Evolutionary conservation across 176 grass and related monocot genomes (phyloP), one percentile per base, ranked within the genome.

Genomic region (Lolium perenne): DNA sequence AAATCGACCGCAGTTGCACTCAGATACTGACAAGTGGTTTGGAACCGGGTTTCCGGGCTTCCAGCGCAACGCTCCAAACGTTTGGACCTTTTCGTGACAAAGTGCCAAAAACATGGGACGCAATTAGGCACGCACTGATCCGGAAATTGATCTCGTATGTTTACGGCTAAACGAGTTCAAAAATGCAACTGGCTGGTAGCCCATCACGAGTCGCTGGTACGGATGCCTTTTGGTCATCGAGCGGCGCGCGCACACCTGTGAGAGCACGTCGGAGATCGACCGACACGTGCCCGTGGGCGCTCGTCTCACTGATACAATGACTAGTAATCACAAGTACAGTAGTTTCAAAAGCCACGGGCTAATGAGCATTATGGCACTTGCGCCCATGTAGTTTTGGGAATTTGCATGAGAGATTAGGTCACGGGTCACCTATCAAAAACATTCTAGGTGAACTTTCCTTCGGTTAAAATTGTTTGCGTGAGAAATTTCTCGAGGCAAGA

Each of bases 41-140:
- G 53, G 79, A 29, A 29, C 26, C 26, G 26, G 26, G 26, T 29
- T 67, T n/a, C n/a, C 26, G 26, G 62, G 46, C 11, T 18, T 18
- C 16, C 53, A 18, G 15, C 15, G 16, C 18, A 56, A 18, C 1
- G 40, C 22, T 49, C 68, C 23, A 20, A 61, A 70, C 73, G 78
- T 48, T 71, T 70, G 80, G 71, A 78, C 25, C 62, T 71, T 84
- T 75, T n/a, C n/a, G 1, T 12, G 18, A 45, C 56, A 56, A 74
- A 65, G 35, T 15, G 67, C 76, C 76, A 63, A 57, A 53, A 35
- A 74, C 66, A 72, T n/a, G 74, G 81, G 56, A 13, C 72, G 26
- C 13, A 12, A 41, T 13, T 15, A 16, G 21, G 47, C 49, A n/a
- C 50, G 7, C 3, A 35, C 38, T 55, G 10, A 61, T 10, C 16